These are phyloP conservation scores for Paraleonurus japonicus DNA, from an alignment of 257 asterid genomes.

Conservation along the genomic window DNA sequence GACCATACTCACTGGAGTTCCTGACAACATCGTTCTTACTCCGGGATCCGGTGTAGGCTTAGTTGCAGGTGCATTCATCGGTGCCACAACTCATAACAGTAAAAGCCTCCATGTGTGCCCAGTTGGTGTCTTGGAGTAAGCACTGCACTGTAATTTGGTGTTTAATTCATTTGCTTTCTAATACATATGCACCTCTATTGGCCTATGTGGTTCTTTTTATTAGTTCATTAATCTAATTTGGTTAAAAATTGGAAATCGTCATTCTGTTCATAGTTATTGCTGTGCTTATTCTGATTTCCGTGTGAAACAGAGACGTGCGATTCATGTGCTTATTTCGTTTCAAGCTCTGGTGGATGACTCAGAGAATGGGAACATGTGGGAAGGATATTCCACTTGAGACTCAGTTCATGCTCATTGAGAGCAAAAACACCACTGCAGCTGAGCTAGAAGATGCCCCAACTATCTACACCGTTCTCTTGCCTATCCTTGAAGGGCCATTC, in stretches of 20 bases:
- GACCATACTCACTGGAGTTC: slow-evolving; percentile 82
- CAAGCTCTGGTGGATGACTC: slow-evolving; percentile 99
- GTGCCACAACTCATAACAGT: slow-evolving; percentile 74
- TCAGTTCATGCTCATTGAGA: slow-evolving; percentile 91
- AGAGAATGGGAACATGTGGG: slow-evolving; percentile 91
- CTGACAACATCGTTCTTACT: slow-evolving; percentile 74
- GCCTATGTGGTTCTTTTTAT: background rate
- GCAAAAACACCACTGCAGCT: slow-evolving; percentile 61
- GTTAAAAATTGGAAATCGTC: background rate
- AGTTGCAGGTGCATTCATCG: slow-evolving; percentile 81
- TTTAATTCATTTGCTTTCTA: too few species aligned
- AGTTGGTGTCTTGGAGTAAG: slow-evolving; percentile 89
- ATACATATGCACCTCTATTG: too few species aligned
- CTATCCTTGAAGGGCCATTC: slow-evolving; percentile 91
- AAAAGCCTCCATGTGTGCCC: slow-evolving; percentile 86
- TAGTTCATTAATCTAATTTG: background rate
- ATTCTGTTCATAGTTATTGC: background rate
- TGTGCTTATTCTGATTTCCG: slow-evolving; percentile 33
- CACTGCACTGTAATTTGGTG: background rate
- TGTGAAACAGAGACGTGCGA: slow-evolving; percentile 64
- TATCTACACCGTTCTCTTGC: slow-evolving; percentile 83
- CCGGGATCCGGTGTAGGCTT: slow-evolving; percentile 82
- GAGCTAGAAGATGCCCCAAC: slow-evolving; percentile 55
- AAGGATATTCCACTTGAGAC: slow-evolving; percentile 92
- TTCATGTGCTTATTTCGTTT: slow-evolving; percentile 94